These are phyloP conservation scores for Pseudocercospora pini-densiflorae DNA, from an alignment of 2,329 filamentous ascomycete species.

Conservation along the genomic window DNA sequence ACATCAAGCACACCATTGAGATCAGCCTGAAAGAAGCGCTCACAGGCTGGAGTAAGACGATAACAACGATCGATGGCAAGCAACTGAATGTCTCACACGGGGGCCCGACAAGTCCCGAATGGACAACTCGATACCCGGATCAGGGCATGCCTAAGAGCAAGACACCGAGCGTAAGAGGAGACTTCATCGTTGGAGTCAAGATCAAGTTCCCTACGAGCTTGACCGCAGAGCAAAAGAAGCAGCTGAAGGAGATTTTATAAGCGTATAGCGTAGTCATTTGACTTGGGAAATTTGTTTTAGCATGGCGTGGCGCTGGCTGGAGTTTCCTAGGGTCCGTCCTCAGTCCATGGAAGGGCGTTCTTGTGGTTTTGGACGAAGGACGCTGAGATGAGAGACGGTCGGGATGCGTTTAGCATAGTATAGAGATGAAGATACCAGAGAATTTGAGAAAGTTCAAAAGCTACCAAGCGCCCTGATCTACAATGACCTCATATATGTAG, in stretches of 20 bases:
- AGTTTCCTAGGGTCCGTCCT: background rate
- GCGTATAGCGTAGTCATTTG: background rate
- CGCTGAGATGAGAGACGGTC: constrained; percentile 5
- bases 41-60: constrained; percentile 90
- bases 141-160: constrained; percentile 96
- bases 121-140: constrained; percentile 78
- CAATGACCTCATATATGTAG: too few relatives aligned
- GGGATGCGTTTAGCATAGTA: background rate
- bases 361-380: background rate
- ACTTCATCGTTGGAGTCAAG: constrained; percentile 87
- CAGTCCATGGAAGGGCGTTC: background rate
- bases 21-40: constrained; percentile 91
- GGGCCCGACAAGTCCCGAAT: constrained; percentile 85
- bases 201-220: constrained; percentile 87
- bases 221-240: constrained; percentile 76
- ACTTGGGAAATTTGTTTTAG: constrained; percentile 8
- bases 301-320: constrained; percentile 23
- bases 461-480: too few relatives aligned
- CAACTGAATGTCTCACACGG: constrained; percentile 77
- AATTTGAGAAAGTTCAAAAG: background rate
- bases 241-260: constrained; percentile 77
- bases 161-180: constrained; percentile 80
- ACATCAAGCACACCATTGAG: constrained; percentile 77
- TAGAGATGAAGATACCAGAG: background rate
- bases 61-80: constrained; percentile 91